Evolutionary conservation across 2,329 filamentous ascomycete species (phyloP).

Genomic region (Colletotrichum lini): DNA sequence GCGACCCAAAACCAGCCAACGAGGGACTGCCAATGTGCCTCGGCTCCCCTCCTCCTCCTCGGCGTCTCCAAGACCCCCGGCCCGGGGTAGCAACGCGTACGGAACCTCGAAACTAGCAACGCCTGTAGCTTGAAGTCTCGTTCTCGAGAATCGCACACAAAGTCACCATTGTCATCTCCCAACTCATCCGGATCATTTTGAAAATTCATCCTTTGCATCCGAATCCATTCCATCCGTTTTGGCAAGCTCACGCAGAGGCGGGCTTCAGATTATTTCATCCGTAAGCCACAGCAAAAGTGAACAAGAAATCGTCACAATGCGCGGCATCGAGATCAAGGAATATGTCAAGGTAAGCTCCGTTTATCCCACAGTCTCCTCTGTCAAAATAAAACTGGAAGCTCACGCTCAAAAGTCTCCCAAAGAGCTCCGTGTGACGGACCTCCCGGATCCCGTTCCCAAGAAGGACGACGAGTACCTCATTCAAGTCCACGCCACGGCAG

Average conservation of each 20-base stretch:
- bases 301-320: slow-evolving; percentile 68
- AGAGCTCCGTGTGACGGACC: slow-evolving; percentile 81
- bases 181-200: not conserved
- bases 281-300: not conserved
- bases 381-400: not conserved
- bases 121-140: not conserved
- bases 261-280: not conserved
- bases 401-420: slow-evolving; percentile 73
- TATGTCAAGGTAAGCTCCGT: slow-evolving; percentile 76
- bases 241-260: too few species aligned
- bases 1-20: slow-evolving; percentile 5
- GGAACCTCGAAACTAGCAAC: slow-evolving; percentile 29
- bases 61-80: slow-evolving; percentile 22
- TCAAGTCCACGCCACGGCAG: slow-evolving; percentile 86
- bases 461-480: slow-evolving; percentile 86
- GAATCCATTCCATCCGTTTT: not conserved
- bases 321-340: slow-evolving; percentile 80
- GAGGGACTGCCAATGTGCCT: slow-evolving; percentile 25
- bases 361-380: slow-evolving; percentile 6
- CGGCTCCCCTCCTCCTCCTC: slow-evolving; percentile 35
- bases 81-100: slow-evolving; percentile 34
- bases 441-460: slow-evolving; percentile 81
- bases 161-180: not conserved
- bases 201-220: not conserved
- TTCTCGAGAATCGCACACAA: not conserved